These are phyloP conservation scores for Ophiosphaerella narmari DNA, from an alignment of 2,329 filamentous ascomycete species.

Conservation along the genomic window DNA sequence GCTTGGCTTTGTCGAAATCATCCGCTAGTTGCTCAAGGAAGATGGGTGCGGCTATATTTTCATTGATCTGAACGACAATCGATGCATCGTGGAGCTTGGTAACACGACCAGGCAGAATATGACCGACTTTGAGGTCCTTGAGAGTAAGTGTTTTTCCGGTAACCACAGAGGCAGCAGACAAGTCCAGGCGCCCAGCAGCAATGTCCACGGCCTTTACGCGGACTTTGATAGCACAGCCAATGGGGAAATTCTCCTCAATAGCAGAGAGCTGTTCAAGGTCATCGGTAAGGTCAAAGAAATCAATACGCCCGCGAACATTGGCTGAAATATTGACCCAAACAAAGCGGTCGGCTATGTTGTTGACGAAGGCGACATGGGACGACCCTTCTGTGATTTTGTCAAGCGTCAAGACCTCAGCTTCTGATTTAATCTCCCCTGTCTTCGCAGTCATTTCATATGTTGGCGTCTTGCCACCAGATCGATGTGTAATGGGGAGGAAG, in stretches of 20 bases:
- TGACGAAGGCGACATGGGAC: constrained; percentile 81
- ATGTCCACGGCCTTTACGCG: constrained; percentile 76
- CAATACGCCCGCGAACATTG: constrained; percentile 81
- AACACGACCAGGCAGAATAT: constrained; percentile 80
- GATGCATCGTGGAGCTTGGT: constrained; percentile 85
- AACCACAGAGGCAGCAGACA: constrained; percentile 72
- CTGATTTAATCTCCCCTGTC: constrained; percentile 58
- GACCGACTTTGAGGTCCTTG: constrained; percentile 73
- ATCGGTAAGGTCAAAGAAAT: constrained; percentile 82
- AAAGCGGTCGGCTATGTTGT: constrained; percentile 79
- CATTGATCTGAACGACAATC: constrained; percentile 82
- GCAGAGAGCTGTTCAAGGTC: constrained; percentile 80
- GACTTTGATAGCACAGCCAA: constrained; percentile 86
- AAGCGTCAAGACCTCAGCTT: constrained; percentile 69
- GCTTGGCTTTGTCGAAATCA: constrained; percentile 80
- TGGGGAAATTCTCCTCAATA: constrained; percentile 77
- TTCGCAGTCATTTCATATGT: constrained; percentile 89
- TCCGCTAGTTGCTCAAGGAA: constrained; percentile 83
- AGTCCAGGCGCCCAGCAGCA: constrained; percentile 75
- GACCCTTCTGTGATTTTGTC: constrained; percentile 74
- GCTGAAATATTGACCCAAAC: constrained; percentile 93
- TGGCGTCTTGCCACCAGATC: constrained; percentile 70
- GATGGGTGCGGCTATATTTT: constrained; percentile 77
- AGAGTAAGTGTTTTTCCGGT: constrained; percentile 66
- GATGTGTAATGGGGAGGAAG: constrained; percentile 89